phyloP scores from a whole-genome alignment of 2,329 filamentous ascomycete species.

The Cercospora zeae-maydis region DNA sequence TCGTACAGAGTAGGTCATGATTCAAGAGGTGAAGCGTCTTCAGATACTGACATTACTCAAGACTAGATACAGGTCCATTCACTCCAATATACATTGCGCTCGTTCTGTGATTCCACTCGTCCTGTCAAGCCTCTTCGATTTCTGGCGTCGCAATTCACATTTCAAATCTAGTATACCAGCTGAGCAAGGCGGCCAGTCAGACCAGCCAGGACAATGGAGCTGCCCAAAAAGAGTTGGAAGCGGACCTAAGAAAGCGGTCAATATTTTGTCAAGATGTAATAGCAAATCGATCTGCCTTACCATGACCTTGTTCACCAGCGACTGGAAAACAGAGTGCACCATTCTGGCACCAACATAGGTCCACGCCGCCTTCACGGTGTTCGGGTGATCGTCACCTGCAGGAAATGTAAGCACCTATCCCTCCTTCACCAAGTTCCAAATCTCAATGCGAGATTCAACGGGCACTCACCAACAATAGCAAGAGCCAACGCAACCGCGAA shows the following conservation, averaged over 20 bases:
- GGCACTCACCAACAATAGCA: slow-evolving; percentile 15
- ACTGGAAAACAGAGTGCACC: slow-evolving; percentile 39
- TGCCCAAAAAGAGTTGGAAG: slow-evolving; percentile 16
- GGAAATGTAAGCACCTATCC: slow-evolving; percentile 5
- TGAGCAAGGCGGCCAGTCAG: slow-evolving; percentile 7
- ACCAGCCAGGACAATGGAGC: slow-evolving; percentile 13
- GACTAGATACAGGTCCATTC: not conserved
- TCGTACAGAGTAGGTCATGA: not conserved
- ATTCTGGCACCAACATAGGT: slow-evolving; percentile 39
- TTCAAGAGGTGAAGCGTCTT: not conserved
- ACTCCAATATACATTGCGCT: not conserved
- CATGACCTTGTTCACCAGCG: slow-evolving; percentile 33
- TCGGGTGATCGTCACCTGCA: slow-evolving; percentile 21
- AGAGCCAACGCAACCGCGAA: slow-evolving; percentile 38
- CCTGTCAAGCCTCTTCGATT: not conserved
- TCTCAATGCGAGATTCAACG: not conserved
- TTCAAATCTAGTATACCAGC: slow-evolving; percentile 4
- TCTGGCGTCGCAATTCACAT: not conserved
- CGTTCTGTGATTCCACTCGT: not conserved
- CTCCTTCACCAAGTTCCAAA: not conserved
- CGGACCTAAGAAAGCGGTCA: not conserved
- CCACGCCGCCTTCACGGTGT: slow-evolving; percentile 39
- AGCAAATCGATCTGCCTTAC: not conserved
- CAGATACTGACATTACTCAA: not conserved
- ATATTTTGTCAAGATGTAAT: not conserved